A percentile compares a stretch with the other conserved stretches of the same genome.
phyloP scores from a whole-genome alignment of 176 grass and related monocot genomes.

The Eleusine indica region DNA sequence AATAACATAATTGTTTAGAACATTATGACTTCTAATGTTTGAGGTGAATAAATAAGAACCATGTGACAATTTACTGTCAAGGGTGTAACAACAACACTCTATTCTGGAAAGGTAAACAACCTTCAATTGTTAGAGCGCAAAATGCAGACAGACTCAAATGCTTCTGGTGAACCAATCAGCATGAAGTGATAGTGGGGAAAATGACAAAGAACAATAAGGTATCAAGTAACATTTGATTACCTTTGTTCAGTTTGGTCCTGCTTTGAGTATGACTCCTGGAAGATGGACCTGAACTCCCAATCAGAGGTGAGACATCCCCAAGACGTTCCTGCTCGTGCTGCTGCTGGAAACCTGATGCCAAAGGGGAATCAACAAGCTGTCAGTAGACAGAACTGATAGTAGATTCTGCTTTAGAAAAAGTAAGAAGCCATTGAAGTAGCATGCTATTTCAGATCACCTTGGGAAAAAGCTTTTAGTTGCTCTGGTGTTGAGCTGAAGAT shows the following conservation, averaged over 20 bases:
- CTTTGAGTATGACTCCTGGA: background rate
- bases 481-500: conserved; percentile 42
- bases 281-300: conserved; percentile 20
- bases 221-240: conserved; percentile 26
- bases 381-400: conserved; percentile 5
- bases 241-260: conserved; percentile 35
- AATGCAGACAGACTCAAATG: background rate
- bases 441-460: conserved; percentile 37
- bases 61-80: background rate
- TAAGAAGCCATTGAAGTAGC: background rate
- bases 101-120: background rate
- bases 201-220: background rate
- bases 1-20: conserved; percentile 1
- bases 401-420: conserved; percentile 16
- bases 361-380: conserved; percentile 12
- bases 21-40: conserved; percentile 6
- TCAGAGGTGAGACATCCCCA: conserved; percentile 2
- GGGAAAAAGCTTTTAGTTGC: conserved; percentile 38
- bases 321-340: conserved; percentile 24
- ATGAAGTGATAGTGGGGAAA: background rate
- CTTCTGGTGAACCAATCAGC: conserved; percentile 10
- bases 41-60: conserved; percentile 19
- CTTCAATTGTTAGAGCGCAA: background rate
- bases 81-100: background rate
- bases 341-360: conserved; percentile 34